These are phyloP conservation scores for Xerocomellus intermedius DNA, from an alignment of 768 basidiomycete genomes.

Conservation along the genomic window DNA sequence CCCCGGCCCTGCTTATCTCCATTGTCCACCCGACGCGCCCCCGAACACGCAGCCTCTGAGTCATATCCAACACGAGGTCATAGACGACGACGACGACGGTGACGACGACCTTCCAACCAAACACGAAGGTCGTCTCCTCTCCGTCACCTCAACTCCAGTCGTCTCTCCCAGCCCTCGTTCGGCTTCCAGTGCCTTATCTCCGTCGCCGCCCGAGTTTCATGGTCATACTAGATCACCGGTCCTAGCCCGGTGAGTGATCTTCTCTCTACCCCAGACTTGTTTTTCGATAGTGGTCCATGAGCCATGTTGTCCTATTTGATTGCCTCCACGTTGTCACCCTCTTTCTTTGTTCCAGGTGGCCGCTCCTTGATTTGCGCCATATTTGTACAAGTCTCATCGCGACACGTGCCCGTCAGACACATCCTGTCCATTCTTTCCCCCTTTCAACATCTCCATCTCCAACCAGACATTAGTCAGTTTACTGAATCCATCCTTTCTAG, in stretches of 20 bases:
- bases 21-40: conserved; percentile 11
- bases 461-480: not conserved
- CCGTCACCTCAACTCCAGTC: conserved; percentile 8
- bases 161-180: conserved; percentile 14
- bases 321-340: conserved; percentile 12
- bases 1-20: not conserved
- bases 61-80: conserved; percentile 7
- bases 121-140: conserved; percentile 27
- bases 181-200: conserved; percentile 10
- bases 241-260: conserved; percentile 27
- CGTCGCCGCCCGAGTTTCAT: conserved; percentile 9
- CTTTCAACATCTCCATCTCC: not conserved
- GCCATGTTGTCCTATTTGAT: not conserved
- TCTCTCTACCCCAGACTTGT: not conserved
- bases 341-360: conserved; percentile 9
- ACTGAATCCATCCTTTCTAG: conserved; percentile 31
- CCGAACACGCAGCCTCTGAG: conserved; percentile 6
- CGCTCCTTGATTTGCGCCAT: not conserved
- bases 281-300: not conserved
- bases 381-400: conserved; percentile 13
- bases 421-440: not conserved
- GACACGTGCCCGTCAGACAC: conserved; percentile 15
- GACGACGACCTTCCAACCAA: conserved; percentile 26
- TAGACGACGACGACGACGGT: conserved; percentile 17
- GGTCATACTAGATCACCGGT: conserved; percentile 35